Conservation (phyloP, 2,329 filamentous ascomycete genomes). For the Colletotrichum limetticola region DNA sequence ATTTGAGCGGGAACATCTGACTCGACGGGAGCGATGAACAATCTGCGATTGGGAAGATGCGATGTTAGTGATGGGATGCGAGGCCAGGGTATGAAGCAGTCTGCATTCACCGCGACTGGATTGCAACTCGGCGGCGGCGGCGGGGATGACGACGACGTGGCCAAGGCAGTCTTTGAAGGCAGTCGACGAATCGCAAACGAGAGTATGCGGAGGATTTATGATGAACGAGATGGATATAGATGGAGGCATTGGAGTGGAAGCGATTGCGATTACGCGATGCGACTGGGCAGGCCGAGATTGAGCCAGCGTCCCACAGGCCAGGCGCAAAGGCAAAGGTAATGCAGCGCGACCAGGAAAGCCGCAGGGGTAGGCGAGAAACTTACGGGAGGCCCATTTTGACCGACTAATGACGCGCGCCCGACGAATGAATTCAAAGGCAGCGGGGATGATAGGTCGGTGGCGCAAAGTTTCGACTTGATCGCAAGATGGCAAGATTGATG, state of each 20-base stretch:
- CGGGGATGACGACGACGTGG: background rate
- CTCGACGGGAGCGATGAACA: slow-evolving; percentile 59
- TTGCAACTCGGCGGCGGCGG: slow-evolving; percentile 7
- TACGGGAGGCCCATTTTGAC: slow-evolving; percentile 59
- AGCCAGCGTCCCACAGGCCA: slow-evolving; percentile 31
- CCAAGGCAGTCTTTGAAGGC: background rate
- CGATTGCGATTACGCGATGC: slow-evolving; percentile 18
- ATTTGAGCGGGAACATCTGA: slow-evolving; percentile 53
- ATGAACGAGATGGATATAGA: slow-evolving; percentile 5
- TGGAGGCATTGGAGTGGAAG: slow-evolving; percentile 15
- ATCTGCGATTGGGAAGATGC: slow-evolving; percentile 43
- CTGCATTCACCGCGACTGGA: slow-evolving; percentile 30
- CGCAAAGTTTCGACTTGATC: background rate
- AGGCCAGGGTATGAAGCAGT: slow-evolving; percentile 4
- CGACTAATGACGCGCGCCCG: background rate
- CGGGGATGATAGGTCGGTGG: background rate
- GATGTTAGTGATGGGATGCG: slow-evolving; percentile 24
- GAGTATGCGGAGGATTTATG: background rate
- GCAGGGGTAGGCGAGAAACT: slow-evolving; percentile 42
- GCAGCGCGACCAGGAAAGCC: slow-evolving; percentile 17
- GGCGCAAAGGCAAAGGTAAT: slow-evolving; percentile 13
- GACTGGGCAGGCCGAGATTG: slow-evolving; percentile 32
- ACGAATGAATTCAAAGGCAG: background rate
- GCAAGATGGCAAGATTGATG: background rate
- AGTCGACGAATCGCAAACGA: background rate